Conservation (phyloP, 177 flowering plant species). For the Vitis hybrid region DNA sequence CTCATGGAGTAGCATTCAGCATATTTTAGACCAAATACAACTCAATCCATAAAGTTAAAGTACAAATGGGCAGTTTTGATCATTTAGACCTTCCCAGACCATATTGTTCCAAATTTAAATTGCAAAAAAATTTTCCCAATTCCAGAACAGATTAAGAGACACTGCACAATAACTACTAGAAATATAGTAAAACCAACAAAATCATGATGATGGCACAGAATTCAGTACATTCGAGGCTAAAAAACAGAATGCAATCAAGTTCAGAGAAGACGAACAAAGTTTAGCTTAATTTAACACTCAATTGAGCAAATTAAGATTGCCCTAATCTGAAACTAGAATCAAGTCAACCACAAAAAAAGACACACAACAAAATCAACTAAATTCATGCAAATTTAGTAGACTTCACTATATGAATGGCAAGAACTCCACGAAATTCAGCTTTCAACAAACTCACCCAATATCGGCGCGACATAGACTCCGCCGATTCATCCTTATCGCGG, state of each 20-base stretch:
- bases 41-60: no score
- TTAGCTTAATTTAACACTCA: background rate
- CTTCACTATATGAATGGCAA: background rate
- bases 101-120: no score
- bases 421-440: background rate
- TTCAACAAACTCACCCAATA: conserved; percentile 74
- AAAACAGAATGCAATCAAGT: no score
- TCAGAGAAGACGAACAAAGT: no score
- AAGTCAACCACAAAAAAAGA: background rate
- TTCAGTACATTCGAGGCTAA: no score
- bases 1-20: no score
- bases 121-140: no score
- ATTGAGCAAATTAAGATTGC: background rate
- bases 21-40: no score
- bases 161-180: background rate
- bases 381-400: conserved; percentile 1
- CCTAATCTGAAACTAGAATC: background rate
- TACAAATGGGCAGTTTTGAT: no score
- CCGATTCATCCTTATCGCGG: conserved; percentile 35
- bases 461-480: conserved; percentile 60
- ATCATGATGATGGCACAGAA: no score
- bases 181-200: background rate
- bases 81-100: no score
- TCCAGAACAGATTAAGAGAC: background rate
- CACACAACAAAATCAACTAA: background rate